Percentiles rank a stretch among this genome's conserved stretches.
Evolutionary conservation across 2,329 filamentous ascomycete species (phyloP).

Genomic region (Colletotrichum nymphaeae): DNA sequence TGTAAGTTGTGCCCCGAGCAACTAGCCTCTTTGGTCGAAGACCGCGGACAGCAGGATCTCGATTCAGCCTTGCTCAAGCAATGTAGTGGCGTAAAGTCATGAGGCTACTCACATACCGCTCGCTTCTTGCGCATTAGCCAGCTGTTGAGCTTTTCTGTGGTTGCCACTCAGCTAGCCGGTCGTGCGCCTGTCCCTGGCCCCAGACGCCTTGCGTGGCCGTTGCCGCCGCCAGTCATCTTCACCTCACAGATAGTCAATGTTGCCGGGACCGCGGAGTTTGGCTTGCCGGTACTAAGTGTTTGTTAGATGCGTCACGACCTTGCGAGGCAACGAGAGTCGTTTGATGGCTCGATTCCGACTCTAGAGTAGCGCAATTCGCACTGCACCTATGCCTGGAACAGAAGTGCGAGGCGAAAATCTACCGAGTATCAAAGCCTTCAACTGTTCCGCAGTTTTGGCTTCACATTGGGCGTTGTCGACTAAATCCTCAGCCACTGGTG

Average conservation of each 20-base stretch:
- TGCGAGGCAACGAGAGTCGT: neutral
- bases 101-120: neutral
- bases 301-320: neutral
- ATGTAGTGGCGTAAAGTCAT: neutral
- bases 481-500: neutral
- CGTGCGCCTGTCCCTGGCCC: neutral
- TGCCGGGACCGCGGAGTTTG: neutral
- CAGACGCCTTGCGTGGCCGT: neutral
- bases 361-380: neutral
- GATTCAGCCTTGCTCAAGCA: conserved; percentile 20
- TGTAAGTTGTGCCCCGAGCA: no score
- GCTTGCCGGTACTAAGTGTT: neutral
- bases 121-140: neutral
- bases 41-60: conserved; percentile 1
- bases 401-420: conserved; percentile 10
- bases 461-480: neutral
- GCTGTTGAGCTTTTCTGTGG: neutral
- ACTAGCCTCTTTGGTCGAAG: neutral
- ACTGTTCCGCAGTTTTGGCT: neutral
- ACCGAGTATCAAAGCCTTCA: neutral
- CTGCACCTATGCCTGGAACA: neutral
- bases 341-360: neutral
- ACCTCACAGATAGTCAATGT: neutral
- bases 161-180: neutral
- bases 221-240: neutral